phyloP scores from a whole-genome alignment of 345 rosid species.

The Laguncularia racemosa region DNA sequence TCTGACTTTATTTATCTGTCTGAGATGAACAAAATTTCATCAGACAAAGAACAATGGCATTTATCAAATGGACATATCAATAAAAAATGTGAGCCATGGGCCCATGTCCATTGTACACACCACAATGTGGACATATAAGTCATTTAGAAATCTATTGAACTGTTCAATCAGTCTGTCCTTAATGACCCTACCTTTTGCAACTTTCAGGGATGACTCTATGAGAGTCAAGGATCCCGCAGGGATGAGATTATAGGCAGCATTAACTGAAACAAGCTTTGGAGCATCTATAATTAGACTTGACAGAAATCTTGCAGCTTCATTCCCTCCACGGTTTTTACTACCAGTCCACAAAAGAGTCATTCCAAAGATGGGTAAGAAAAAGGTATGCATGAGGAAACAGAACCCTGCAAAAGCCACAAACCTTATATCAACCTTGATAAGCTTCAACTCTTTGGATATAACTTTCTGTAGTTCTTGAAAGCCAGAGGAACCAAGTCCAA shows the following conservation, averaged over 20 bases:
- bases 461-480: slow-evolving; percentile 45
- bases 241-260: slow-evolving; percentile 76
- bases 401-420: slow-evolving; percentile 9
- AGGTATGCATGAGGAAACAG: background rate
- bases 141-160: no score
- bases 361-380: slow-evolving; percentile 4
- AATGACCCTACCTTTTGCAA: slow-evolving; percentile 36
- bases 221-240: slow-evolving; percentile 56
- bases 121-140: no score
- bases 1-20: no score
- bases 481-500: slow-evolving; percentile 74
- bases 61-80: no score
- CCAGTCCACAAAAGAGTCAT: slow-evolving; percentile 2
- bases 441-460: slow-evolving; percentile 28
- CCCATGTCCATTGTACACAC: no score
- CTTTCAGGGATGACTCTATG: slow-evolving; percentile 52
- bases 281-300: slow-evolving; percentile 55
- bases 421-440: slow-evolving; percentile 68
- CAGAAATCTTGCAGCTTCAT: slow-evolving; percentile 65
- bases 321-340: slow-evolving; percentile 89
- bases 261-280: slow-evolving; percentile 44
- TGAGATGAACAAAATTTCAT: no score
- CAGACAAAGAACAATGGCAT: no score
- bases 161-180: background rate
- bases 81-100: no score